These are phyloP conservation scores for Zygnema circumcarinatum DNA, from an alignment of 139 green algal genomes.

Conservation along the genomic window DNA sequence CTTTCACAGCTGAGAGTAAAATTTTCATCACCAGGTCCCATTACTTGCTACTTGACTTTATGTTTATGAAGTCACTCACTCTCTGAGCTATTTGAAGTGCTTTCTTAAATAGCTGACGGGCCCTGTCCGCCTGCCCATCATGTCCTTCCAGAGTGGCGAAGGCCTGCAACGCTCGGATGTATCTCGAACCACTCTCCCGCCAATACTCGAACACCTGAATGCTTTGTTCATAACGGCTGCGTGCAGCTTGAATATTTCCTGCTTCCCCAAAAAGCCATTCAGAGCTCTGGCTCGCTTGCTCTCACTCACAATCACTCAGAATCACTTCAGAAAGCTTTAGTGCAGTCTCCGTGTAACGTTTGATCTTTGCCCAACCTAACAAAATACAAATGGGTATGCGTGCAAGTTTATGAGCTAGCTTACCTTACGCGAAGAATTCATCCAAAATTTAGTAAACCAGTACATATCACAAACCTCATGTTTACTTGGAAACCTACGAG, in stretches of 20 bases:
- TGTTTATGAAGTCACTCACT: background rate
- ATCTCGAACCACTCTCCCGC: background rate
- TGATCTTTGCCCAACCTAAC: background rate
- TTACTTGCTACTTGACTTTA: background rate
- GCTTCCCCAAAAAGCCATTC: background rate
- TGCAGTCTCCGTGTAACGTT: background rate
- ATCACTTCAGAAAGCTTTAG: constrained; percentile 2
- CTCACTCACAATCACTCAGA: background rate
- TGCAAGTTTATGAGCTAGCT: background rate
- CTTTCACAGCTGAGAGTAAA: background rate
- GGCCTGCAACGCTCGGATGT: constrained; percentile 22
- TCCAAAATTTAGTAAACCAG: background rate
- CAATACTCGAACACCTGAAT: constrained; percentile 13
- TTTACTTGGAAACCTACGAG: background rate
- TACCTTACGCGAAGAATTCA: background rate
- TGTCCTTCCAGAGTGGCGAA: constrained; percentile 36
- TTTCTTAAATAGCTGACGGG: constrained; percentile 23
- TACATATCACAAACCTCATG: background rate
- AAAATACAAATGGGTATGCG: background rate
- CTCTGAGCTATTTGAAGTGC: background rate
- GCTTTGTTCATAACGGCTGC: constrained; percentile 24
- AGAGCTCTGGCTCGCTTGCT: background rate
- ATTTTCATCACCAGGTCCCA: background rate
- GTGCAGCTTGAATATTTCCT: constrained; percentile 14
- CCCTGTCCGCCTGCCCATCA: background rate